Evolutionary conservation across 2,329 filamentous ascomycete genomes (phyloP).

Genomic region (Coniochaeta sp.): DNA sequence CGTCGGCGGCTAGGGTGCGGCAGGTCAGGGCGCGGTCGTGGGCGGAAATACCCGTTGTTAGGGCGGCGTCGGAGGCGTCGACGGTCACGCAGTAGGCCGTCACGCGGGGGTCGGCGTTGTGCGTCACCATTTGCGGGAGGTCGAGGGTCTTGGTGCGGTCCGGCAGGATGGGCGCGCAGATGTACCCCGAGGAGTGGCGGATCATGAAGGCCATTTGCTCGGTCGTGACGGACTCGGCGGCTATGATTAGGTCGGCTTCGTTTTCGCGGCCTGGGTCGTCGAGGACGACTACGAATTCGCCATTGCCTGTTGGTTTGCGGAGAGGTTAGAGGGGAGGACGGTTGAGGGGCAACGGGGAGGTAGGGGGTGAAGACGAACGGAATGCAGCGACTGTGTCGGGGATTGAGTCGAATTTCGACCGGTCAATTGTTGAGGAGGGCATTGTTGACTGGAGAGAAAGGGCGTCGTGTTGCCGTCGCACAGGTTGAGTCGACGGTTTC

Average conservation of each 20-base stretch:
- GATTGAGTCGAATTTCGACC: slow-evolving; percentile 56
- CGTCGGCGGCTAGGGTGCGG: slow-evolving; percentile 64
- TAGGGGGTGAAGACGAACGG: slow-evolving; percentile 36
- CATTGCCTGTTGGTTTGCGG: slow-evolving; percentile 50
- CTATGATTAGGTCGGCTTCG: slow-evolving; percentile 96
- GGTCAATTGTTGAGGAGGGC: slow-evolving; percentile 42
- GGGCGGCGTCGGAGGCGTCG: slow-evolving; percentile 64
- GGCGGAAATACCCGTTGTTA: slow-evolving; percentile 86
- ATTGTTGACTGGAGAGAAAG: slow-evolving; percentile 27
- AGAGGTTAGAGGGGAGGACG: slow-evolving; percentile 7
- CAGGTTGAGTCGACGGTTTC: neutral
- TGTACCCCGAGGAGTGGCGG: slow-evolving; percentile 80
- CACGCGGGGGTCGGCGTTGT: slow-evolving; percentile 71
- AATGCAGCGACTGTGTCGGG: slow-evolving; percentile 58
- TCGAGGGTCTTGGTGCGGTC: slow-evolving; percentile 61
- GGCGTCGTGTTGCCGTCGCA: neutral
- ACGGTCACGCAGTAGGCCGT: slow-evolving; percentile 92
- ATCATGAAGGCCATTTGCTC: slow-evolving; percentile 96
- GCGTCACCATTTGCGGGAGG: slow-evolving; percentile 81
- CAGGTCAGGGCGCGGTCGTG: slow-evolving; percentile 81
- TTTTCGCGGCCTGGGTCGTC: slow-evolving; percentile 92
- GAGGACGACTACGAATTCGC: slow-evolving; percentile 93
- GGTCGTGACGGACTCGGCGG: slow-evolving; percentile 74
- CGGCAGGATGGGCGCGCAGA: slow-evolving; percentile 79
- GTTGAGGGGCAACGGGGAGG: slow-evolving; percentile 4